Percentiles rank a stretch among this genome's conserved stretches.
phyloP scores from a whole-genome alignment of 1,284 basidiomycete species.

The Ganoderma meredithae region DNA sequence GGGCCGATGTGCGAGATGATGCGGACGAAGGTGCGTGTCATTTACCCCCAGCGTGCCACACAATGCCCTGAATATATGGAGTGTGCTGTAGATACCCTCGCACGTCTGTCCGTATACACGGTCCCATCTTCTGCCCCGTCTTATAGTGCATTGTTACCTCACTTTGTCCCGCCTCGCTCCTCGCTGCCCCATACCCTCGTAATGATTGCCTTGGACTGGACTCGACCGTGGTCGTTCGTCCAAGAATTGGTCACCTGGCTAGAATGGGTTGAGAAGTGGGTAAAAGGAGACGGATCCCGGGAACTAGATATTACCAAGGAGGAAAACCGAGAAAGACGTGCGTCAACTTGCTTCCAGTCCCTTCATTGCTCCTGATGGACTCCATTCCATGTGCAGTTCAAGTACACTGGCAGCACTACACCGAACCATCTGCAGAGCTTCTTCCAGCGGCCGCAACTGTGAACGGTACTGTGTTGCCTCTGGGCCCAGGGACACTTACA shows the following conservation, averaged over 20 bases:
- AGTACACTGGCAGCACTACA: conserved; percentile 87
- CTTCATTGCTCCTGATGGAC: conserved; percentile 15
- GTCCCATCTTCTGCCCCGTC: conserved; percentile 82
- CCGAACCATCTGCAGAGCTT: conserved; percentile 78
- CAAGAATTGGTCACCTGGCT: conserved; percentile 91
- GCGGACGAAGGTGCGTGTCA: conserved; percentile 81
- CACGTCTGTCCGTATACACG: conserved; percentile 88
- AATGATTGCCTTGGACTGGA: conserved; percentile 95
- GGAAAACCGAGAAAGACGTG: conserved; percentile 85
- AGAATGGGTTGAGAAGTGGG: conserved; percentile 84
- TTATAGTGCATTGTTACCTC: conserved; percentile 82
- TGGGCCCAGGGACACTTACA: conserved; percentile 82
- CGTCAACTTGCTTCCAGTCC: conserved; percentile 44
- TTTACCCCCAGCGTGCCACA: background rate
- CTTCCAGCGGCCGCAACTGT: conserved; percentile 63
- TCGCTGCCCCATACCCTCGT: conserved; percentile 83
- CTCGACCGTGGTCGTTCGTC: conserved; percentile 89
- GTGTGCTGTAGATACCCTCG: conserved; percentile 72
- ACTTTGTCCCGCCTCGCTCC: conserved; percentile 79
- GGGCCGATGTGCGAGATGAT: conserved; percentile 85
- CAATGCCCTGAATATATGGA: background rate
- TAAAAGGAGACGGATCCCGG: conserved; percentile 69
- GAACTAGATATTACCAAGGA: conserved; percentile 76
- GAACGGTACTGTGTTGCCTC: conserved; percentile 72
- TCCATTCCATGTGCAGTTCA: conserved; percentile 67